Base-by-base conservation (phyloP, 495 filamentous ascomycete genomes). In the Aspergillus taichungensis region DNA sequence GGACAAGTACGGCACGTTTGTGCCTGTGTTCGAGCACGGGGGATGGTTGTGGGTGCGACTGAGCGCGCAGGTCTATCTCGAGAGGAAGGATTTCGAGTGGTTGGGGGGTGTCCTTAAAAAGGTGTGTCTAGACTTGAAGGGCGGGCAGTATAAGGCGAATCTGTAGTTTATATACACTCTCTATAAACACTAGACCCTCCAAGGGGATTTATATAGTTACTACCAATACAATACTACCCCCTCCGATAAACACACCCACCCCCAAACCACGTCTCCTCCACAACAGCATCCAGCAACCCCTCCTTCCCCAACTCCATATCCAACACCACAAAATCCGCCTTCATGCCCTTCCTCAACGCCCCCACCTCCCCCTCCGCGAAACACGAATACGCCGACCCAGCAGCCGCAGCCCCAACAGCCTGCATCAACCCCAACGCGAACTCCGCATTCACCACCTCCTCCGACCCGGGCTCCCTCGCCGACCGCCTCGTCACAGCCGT, bases 61-160 rank as follows among this genome's bases (percentile, higher is more conserved):
- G 32, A 87, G 82, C 58, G 87, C 73, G 9, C 87, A 95, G 73
- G 69, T 87, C 0, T 97, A 87, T 62, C 57, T 95, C 32, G 87
- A 88, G 31, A 55, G 78, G 42, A 71, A 69, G 1, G 88, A 95
- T 67, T 94, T 94, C 54, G 79, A 83, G 59, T 86, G 80, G 78
- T 73, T 73, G 13, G 88, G 68, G 0, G 49, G 66, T 35, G 61
- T 74, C 30, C 55, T 94, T 54, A 76, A 76, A 57, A 69, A 74
- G 32, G 45, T 92, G 28, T 84, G 79, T 55, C 71, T n/a, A 69
- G 40, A 65, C 78, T 53, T 80, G 82, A 29, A 66, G 57, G 49
- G 77, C 73, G 33, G 79, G n/a, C n/a, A 83, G 54, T 77, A 48
- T 38, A 37, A 36, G 38, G 34, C 13, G 7, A 37, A 37, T 12